Base-by-base conservation (phyloP, 2,329 filamentous ascomycete genomes). In the Ilyonectria destructans region DNA sequence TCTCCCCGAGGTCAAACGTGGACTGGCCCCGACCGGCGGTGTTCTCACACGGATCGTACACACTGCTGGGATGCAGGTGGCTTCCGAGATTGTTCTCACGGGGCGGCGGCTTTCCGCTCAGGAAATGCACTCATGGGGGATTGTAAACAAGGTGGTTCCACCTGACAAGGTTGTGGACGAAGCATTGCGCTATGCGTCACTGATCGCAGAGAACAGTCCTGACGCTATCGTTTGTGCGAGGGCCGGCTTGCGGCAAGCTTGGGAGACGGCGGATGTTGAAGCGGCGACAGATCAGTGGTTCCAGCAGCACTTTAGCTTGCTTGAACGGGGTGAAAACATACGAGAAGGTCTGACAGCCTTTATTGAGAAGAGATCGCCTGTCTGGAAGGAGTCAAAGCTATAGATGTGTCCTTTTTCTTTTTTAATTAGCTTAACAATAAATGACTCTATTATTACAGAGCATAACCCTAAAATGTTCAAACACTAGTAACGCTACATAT, bases 1-100 rank as follows among this genome's bases (percentile, higher is more conserved):
- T 5, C 80, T 88, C 6, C 85, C 86, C 26, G 86, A 88, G 77
- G 86, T 84, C 3, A 82, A 85, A 56, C 82, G 85, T n/a, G 86
- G 86, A 29, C 81, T 88, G 52, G 86, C 83, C 21, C 85, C 86
- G 2, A 85, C 79, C 13, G 85, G 85, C 2, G 85, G 85, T 10
- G 85, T 85, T n/a, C 80, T 86, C 13, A 81, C 85, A 6, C 80
- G 85, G n/a, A 77, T 87, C 10, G 84, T 86, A 78, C 9, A 75
- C 72, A 62, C 66, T 3, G 68, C 71, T 40, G 74, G 74, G 2
- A 68, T 75, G 26, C 74, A 77, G 19, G 46, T 71, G 45, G 74
- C 74, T 3, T 71, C 68, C n/a, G 74, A 77, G 58, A 69, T 77
- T 43, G 74, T 72, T 4, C 60, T 77, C 3, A 76, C 74, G 9